phyloP scores from a whole-genome alignment of 2,329 filamentous ascomycete species.

The Periconia sp. region DNA sequence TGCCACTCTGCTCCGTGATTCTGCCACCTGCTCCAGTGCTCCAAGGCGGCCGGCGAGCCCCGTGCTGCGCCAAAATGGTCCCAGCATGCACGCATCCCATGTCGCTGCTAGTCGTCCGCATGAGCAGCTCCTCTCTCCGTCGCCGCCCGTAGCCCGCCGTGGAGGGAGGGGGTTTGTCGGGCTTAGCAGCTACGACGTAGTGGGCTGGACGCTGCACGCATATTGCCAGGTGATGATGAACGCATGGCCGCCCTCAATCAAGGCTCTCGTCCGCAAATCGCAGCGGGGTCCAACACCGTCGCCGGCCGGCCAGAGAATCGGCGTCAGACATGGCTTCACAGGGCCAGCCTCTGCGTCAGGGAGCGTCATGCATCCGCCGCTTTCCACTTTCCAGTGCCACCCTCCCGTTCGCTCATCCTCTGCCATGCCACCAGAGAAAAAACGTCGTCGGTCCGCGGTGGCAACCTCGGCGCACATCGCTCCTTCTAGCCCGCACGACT shows the following conservation, averaged over 20 bases:
- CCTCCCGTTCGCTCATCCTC: conserved; percentile 12
- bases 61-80: conserved; percentile 14
- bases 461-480: conserved; percentile 12
- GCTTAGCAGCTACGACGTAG: conserved; percentile 6
- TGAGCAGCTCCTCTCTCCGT: conserved; percentile 25
- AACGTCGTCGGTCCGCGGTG: conserved; percentile 10
- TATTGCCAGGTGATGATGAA: conserved; percentile 14
- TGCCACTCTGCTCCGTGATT: no score
- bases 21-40: no score
- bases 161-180: conserved; percentile 16
- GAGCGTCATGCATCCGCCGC: conserved; percentile 14
- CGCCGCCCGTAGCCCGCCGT: conserved; percentile 31
- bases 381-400: background rate
- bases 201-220: conserved; percentile 12
- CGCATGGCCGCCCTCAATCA: conserved; percentile 13
- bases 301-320: conserved; percentile 4
- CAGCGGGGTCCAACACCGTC: conserved; percentile 5
- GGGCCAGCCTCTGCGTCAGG: conserved; percentile 17
- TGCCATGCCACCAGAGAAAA: conserved; percentile 18
- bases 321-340: conserved; percentile 10
- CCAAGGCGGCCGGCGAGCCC: conserved; percentile 1
- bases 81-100: conserved; percentile 20
- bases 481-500: conserved; percentile 7
- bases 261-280: conserved; percentile 14
- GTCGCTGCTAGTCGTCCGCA: conserved; percentile 22